Evolutionary conservation across 345 rosid genomes (phyloP).

Genomic region (Hevea brasiliensis): DNA sequence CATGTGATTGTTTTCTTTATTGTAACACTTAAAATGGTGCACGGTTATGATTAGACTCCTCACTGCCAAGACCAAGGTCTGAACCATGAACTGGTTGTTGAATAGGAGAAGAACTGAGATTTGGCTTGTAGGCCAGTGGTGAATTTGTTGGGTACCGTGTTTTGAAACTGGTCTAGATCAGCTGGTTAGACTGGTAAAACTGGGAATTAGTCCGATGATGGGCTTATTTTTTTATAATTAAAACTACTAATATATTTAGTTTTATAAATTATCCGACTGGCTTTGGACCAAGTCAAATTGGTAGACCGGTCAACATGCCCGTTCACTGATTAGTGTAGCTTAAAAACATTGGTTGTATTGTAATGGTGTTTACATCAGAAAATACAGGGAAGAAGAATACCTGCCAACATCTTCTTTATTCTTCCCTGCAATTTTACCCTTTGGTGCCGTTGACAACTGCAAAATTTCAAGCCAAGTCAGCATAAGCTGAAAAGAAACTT

Average conservation of each 20-base stretch:
- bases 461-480: conserved; percentile 21
- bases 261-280: too few relatives aligned
- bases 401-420: conserved; percentile 60
- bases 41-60: neutral
- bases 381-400: conserved; percentile 36
- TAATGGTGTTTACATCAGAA: neutral
- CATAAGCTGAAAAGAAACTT: neutral
- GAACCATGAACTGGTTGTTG: neutral
- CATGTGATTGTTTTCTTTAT: neutral
- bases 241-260: too few relatives aligned
- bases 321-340: too few relatives aligned
- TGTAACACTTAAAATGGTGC: neutral
- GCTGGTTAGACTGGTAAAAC: too few relatives aligned
- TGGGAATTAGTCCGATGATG: too few relatives aligned
- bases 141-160: conserved; percentile 3
- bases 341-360: neutral
- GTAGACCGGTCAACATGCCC: too few relatives aligned
- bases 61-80: neutral
- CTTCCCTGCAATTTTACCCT: conserved; percentile 69
- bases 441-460: conserved; percentile 87
- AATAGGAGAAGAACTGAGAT: neutral
- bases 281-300: too few relatives aligned
- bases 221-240: too few relatives aligned
- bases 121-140: neutral
- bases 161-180: too few relatives aligned